Base-by-base conservation (phyloP, 1,284 basidiomycete species). In the Phlebopus sp. region DNA sequence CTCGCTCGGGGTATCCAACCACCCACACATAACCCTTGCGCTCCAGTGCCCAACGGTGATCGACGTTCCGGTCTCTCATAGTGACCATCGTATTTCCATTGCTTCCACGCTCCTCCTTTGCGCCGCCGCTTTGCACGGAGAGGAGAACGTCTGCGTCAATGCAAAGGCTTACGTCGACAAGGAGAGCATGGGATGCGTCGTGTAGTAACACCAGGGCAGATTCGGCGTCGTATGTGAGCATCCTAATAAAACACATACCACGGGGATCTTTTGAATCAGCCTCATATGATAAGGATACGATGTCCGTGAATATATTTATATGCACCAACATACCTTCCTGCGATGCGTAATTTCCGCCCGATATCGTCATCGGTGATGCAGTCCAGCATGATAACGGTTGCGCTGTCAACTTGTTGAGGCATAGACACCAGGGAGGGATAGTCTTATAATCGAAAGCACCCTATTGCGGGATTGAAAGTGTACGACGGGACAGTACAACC, bases 161-260 rank as follows among this genome's bases (percentile, higher is more conserved):
- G 49, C 77, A 79, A 14, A 80, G 68, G 31, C 73, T 69, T 9
- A 72, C 71, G 57, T 84, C 81, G 11, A 83, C 73, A 10, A 82
- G 64, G 34, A 84, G 58, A 23, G 69, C 77, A 27, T 65, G 59
- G 11, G 71, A 66, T 36, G 69, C 71, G 54, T 79, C 78, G 15
- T 73, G 56, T 25, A 85, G 62, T 18, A 78, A 50, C 18, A 77
- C 63, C 18, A 78, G 58, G 5, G 71, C 72, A 34, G 70, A 73
- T 6, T 62, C 55, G 14, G 67, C 66, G 47, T 82, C 78, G 57
- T 80, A 82, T 27, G 72, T 67, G 42, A 81, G 69, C 53, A 82
- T 67, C 55, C 81, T 83, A 40, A 52, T 54, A 47, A 44, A 44
- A n/a, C n/a, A n/a, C 42, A 54, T 11, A 9, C 8, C 27, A 29